phyloP scores from a whole-genome alignment of 768 basidiomycete genomes.

The Russula emetica region DNA sequence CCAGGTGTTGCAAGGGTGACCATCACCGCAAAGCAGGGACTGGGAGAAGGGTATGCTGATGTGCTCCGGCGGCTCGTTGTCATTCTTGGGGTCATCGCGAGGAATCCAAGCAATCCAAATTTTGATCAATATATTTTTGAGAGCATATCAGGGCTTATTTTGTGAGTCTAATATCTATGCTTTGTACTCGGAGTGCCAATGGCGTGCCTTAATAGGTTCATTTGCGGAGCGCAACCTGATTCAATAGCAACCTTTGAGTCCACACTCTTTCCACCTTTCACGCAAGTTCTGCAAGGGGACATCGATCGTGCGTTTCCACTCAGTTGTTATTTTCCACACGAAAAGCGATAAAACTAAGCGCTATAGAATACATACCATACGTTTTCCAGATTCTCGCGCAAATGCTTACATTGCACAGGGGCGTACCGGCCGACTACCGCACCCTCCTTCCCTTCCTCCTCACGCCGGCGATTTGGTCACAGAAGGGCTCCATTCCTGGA shows the following conservation, averaged over 20 bases:
- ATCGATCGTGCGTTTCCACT: conserved; percentile 67
- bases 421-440: conserved; percentile 74
- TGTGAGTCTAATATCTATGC: conserved; percentile 42
- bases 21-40: conserved; percentile 75
- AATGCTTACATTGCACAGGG: conserved; percentile 80
- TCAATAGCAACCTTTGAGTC: conserved; percentile 74
- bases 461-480: conserved; percentile 83
- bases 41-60: conserved; percentile 62
- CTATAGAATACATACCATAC: conserved; percentile 90
- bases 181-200: conserved; percentile 1
- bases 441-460: conserved; percentile 76
- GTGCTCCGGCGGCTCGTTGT: conserved; percentile 69
- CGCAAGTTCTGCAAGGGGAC: conserved; percentile 83
- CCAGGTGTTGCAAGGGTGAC: conserved; percentile 93
- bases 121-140: conserved; percentile 99
- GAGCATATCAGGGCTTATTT: conserved; percentile 88
- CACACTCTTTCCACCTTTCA: conserved; percentile 82
- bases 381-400: conserved; percentile 96
- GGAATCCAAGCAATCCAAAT: conserved; percentile 95
- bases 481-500: conserved; percentile 92
- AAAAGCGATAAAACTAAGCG: not conserved
- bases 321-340: not conserved
- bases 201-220: conserved; percentile 50
- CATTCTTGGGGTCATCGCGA: conserved; percentile 84
- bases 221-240: conserved; percentile 64